These are phyloP conservation scores for Pelagophyceae sp. DNA, from an alignment of 352 stramenopile species.

Conservation along the genomic window DNA sequence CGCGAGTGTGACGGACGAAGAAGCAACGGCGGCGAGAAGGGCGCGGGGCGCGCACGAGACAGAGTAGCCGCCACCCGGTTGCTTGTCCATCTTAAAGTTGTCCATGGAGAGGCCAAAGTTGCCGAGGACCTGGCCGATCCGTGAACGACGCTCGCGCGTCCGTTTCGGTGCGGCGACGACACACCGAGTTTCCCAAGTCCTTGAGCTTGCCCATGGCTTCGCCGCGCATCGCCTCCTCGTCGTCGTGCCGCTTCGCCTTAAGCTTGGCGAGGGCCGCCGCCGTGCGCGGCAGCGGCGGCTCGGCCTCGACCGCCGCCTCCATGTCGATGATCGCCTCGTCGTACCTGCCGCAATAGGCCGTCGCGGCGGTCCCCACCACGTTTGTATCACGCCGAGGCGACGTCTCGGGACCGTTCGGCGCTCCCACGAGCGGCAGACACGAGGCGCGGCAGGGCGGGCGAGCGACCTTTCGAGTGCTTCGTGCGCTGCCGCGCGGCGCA, in stretches of 20 bases:
- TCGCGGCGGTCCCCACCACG: too few species aligned
- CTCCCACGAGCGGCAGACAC: too few species aligned
- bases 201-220: conserved; percentile 87
- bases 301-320: conserved; percentile 79
- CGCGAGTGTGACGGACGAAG: too few species aligned
- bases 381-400: too few species aligned
- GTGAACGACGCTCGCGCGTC: background rate
- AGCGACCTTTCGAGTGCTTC: too few species aligned
- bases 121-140: conserved; percentile 61
- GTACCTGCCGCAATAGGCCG: conserved; percentile 72
- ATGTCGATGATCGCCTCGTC: conserved; percentile 79
- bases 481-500: conserved; percentile 79
- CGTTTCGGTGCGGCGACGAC: background rate
- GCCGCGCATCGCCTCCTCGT: conserved; percentile 15
- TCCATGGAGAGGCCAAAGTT: conserved; percentile 98
- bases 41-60: conserved; percentile 45
- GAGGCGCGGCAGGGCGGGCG: too few species aligned
- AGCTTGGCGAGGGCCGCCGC: conserved; percentile 19
- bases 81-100: conserved; percentile 98
- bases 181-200: conserved; percentile 88
- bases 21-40: background rate
- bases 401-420: too few species aligned
- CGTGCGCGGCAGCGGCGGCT: conserved; percentile 48
- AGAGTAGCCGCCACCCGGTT: conserved; percentile 91
- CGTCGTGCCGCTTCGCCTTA: conserved; percentile 24